Base-by-base conservation (phyloP, 2,329 filamentous ascomycete species). In the Colletotrichum siamense region DNA sequence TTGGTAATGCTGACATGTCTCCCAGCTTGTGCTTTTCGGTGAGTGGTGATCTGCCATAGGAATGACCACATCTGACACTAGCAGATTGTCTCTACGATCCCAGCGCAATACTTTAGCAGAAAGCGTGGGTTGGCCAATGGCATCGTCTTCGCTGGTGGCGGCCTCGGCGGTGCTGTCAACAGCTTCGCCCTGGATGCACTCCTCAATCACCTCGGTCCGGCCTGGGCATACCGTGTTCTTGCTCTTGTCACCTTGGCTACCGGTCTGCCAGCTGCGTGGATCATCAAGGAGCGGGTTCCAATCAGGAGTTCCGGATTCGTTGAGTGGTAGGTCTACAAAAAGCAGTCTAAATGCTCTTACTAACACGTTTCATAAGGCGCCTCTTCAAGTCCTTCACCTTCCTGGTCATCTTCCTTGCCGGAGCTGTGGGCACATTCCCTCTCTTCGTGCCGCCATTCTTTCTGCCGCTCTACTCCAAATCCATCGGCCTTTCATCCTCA, bases 361-460 rank as follows among this genome's bases (percentile, higher is more conserved):
- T 80, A 28, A 80, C 24, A 32, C 18, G 39, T 22, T 65, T 8
- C 62, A 8, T 2, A n/a, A 88, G 88, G 89, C 82, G 83, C 34
- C 83, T 92, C 4, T 91, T 92, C 81, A 86, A 86, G 34, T 86
- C 91, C 71, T 72, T 86, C 26, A 86, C 85, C 12, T 93, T 92
- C 81, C 78, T 85, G 8, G 81, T 89, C 4, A 81, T 93, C 30
- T 92, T 92, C 79, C 79, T 89, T 6, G 87, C 88, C 6, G 89
- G 90, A 1, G 89, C 87, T 1, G 85, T 93, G 12, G 91, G 86
- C 2, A 92, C 90, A 2, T 93, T 93, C 77, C 89, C 91, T 1
- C 86, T 93, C 18, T 88, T 92, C 73, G 91, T 93, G 0, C 90
- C 91, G 0, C 90, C 91, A 0, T 93, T 92, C 83, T 93, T 92